Percentiles rank a stretch among this genome's conserved stretches.
These are phyloP conservation scores for Parachaetomium inaequale DNA, from an alignment of 495 filamentous ascomycete species.

Conservation along the genomic window DNA sequence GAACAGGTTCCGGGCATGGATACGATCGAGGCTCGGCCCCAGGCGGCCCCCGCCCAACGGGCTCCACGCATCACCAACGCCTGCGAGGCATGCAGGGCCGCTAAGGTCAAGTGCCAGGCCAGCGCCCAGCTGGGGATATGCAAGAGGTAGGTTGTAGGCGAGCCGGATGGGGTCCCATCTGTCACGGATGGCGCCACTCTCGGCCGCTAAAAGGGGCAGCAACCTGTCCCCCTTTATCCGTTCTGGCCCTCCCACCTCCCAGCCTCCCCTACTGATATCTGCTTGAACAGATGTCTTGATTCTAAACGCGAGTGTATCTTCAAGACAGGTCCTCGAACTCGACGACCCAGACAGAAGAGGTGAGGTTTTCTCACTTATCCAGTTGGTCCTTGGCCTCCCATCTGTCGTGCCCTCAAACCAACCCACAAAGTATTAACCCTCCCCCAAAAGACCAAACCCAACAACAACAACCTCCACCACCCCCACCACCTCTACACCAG, in stretches of 20 bases:
- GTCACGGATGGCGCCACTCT: neutral
- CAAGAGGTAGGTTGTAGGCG: conserved; percentile 38
- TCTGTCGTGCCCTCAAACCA: neutral
- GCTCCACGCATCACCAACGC: conserved; percentile 39
- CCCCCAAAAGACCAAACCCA: conserved; percentile 7
- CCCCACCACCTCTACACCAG: neutral
- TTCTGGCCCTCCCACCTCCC: neutral
- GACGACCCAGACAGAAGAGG: conserved; percentile 38
- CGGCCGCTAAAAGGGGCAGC: neutral
- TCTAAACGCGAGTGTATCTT: conserved; percentile 49
- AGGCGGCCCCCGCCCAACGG: conserved; percentile 7
- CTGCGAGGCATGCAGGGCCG: conserved; percentile 46
- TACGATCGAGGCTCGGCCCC: neutral
- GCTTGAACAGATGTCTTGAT: conserved; percentile 40
- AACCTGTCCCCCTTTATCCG: neutral
- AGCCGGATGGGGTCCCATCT: neutral
- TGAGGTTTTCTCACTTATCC: conserved; percentile 15
- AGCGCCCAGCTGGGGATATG: conserved; percentile 43
- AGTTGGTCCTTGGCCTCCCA: no score
- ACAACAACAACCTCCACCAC: neutral
- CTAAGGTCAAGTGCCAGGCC: conserved; percentile 46
- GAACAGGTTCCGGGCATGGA: neutral
- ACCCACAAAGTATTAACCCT: neutral
- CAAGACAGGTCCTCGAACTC: conserved; percentile 43
- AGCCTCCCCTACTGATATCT: conserved; percentile 1